These are phyloP conservation scores for Aspergillus melleus DNA, from an alignment of 2,329 filamentous ascomycete species.

Conservation along the genomic window DNA sequence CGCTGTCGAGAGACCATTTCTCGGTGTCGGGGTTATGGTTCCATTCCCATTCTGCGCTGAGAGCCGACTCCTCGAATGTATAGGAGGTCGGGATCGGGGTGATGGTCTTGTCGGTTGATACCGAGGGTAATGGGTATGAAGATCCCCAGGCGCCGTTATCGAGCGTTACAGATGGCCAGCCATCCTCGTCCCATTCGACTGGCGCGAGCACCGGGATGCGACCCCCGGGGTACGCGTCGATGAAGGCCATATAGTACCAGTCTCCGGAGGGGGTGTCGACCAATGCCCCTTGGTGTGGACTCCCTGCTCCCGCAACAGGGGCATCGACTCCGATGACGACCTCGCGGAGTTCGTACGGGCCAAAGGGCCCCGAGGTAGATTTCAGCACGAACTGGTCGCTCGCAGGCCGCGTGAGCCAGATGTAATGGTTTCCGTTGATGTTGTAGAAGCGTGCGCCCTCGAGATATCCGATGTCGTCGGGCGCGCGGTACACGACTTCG, in stretches of 20 bases:
- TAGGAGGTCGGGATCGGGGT: conserved; percentile 31
- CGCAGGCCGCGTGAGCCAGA: conserved; percentile 52
- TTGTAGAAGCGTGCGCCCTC: conserved; percentile 61
- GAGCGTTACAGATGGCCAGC: conserved; percentile 50
- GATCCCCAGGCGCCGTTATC: conserved; percentile 51
- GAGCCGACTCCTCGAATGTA: conserved; percentile 43
- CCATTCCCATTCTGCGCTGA: conserved; percentile 58
- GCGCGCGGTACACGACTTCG: conserved; percentile 45
- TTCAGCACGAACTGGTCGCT: conserved; percentile 52
- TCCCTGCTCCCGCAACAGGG: conserved; percentile 48
- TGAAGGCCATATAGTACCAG: conserved; percentile 63
- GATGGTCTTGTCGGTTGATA: too few relatives aligned
- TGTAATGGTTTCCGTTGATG: conserved; percentile 57
- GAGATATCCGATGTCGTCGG: conserved; percentile 42
- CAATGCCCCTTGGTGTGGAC: conserved; percentile 58
- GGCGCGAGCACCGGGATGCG: conserved; percentile 60
- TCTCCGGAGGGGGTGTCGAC: conserved; percentile 53
- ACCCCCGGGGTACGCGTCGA: conserved; percentile 57
- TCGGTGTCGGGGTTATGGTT: conserved; percentile 60
- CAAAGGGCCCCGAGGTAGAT: conserved; percentile 47
- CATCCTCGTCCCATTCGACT: conserved; percentile 53
- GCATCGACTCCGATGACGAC: conserved; percentile 47
- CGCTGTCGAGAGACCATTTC: conserved; percentile 47
- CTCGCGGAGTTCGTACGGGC: conserved; percentile 51
- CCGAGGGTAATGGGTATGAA: conserved; percentile 15